Base-by-base conservation (phyloP, 2,329 filamentous ascomycete species). In the Aspergillus caelatus region DNA sequence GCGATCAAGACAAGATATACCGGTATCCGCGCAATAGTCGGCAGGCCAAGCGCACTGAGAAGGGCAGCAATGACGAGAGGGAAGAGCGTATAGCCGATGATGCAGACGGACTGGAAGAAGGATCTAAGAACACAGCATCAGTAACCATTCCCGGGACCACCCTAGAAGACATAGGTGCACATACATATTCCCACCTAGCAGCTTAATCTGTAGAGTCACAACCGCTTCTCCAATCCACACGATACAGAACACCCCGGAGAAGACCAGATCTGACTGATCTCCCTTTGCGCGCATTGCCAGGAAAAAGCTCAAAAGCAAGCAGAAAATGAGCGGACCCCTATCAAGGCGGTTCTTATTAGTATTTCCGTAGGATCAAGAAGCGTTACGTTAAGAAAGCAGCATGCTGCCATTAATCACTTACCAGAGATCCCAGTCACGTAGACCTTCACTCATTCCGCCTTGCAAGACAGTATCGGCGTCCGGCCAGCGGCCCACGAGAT, bases 81-180 rank as follows among this genome's bases (percentile, higher is more conserved):
- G 81, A 99, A 99, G 61, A 99, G 87, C 1, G 95, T 99, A 80
- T 99, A 99, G 53, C 95, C 95, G 76, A 99, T 99, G 72, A 99
- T 96, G 79, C 94, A 98, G 70, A 99, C 88, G 62, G 93, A 96
- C 79, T 99, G 95, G 74, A 96, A 95, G 78, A 99, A 99, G 21
- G 95, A 97, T 73, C 94, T 98, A 75, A 57, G 72, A n/a, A 19
- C 12, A 32, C 26, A 10, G 43, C 43, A 58, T 75, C 58, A 75
- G 72, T 63, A 63, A 54, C 63, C 19, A n/a, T 41, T n/a, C 12
- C 10, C n/a, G 12, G 21, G 26, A 21, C 6, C n/a, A 14, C 9
- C 6, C n/a, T 36, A n/a, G 54, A 58, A 61, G 5, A 54, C 28
- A 62, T 53, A 46, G 34, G 11, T n/a, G 56, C 26, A 87, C 93